Conservation (phyloP, 805 yeast species). For the Yarrowia deformans region DNA sequence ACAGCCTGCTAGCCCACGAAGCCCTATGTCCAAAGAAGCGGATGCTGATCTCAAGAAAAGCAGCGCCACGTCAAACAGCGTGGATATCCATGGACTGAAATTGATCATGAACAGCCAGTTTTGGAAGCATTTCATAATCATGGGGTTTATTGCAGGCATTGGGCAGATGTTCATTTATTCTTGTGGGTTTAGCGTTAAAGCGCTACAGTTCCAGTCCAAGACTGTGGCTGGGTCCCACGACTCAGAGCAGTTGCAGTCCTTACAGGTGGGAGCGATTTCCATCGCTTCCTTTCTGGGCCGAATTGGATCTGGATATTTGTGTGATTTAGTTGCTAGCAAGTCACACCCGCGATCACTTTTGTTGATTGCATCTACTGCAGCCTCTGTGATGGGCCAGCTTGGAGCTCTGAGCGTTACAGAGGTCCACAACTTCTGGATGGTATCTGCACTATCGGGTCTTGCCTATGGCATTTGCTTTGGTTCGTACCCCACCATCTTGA, state of each 20-base stretch:
- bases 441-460: conserved; percentile 67
- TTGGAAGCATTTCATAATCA: conserved; percentile 48
- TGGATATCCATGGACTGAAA: conserved; percentile 35
- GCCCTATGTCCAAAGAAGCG: conserved; percentile 23
- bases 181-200: conserved; percentile 71
- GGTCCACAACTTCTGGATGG: conserved; percentile 54
- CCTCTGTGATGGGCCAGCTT: conserved; percentile 60
- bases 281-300: conserved; percentile 72
- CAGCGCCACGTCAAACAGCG: conserved; percentile 1
- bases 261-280: conserved; percentile 76
- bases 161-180: conserved; percentile 80
- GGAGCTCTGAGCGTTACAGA: conserved; percentile 55
- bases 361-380: conserved; percentile 59
- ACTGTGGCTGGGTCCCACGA: conserved; percentile 48
- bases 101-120: conserved; percentile 42
- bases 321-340: conserved; percentile 63
- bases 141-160: conserved; percentile 67
- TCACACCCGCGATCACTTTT: conserved; percentile 61
- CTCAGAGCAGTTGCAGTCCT: conserved; percentile 61
- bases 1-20: conserved; percentile 6
- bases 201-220: conserved; percentile 48
- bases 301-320: conserved; percentile 65
- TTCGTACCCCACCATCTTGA: conserved; percentile 74
- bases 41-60: conserved; percentile 34
- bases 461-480: conserved; percentile 79